A percentile compares a stretch with the other conserved stretches of the same genome.
phyloP scores from a whole-genome alignment of 2,329 filamentous ascomycete genomes.

The Aspergillus sp. region DNA sequence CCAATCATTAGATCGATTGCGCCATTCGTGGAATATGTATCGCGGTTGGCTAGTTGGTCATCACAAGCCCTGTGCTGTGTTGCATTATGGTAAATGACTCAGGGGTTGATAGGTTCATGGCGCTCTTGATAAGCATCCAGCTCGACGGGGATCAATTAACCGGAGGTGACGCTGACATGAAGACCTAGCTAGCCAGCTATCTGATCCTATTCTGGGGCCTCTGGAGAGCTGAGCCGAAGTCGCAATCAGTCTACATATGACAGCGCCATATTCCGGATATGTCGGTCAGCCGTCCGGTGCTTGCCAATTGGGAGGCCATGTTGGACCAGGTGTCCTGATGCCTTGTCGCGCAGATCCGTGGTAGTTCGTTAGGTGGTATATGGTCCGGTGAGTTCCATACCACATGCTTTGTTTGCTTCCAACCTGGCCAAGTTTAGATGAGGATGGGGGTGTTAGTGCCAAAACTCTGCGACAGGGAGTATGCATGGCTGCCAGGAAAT shows the following conservation, averaged over 20 bases:
- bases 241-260: neutral
- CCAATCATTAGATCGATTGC: neutral
- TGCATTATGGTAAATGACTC: neutral
- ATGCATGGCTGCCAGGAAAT: neutral
- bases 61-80: neutral
- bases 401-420: neutral
- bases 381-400: neutral
- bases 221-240: neutral
- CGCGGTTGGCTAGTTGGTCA: neutral
- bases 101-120: neutral
- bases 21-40: neutral
- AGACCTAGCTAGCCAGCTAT: neutral
- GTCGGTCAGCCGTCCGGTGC: neutral
- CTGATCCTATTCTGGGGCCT: neutral
- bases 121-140: neutral
- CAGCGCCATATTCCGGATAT: neutral
- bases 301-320: neutral
- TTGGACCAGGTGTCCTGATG: neutral
- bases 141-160: neutral
- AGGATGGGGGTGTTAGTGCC: neutral
- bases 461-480: neutral
- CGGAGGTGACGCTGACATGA: slow-evolving; percentile 3
- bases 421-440: neutral
- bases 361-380: neutral
- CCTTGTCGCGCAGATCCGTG: neutral